phyloP scores from a whole-genome alignment of 2,329 filamentous ascomycete species.

The Ascochyta viciae-villosae region DNA sequence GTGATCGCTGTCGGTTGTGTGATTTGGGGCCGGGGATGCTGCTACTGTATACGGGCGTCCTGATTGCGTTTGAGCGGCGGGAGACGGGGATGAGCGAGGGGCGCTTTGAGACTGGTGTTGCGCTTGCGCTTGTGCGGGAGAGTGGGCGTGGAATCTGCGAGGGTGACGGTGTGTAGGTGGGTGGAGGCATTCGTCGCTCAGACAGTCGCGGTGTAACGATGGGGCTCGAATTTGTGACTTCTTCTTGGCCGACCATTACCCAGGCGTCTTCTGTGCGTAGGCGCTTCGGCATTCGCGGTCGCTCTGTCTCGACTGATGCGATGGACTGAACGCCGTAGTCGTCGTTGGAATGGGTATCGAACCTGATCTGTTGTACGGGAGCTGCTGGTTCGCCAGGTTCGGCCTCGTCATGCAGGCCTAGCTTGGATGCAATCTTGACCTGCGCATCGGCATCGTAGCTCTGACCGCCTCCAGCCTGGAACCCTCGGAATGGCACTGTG shows the following conservation, averaged over 20 bases:
- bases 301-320: slow-evolving; percentile 52
- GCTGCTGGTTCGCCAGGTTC: slow-evolving; percentile 16
- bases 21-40: slow-evolving; percentile 10
- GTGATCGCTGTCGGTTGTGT: slow-evolving; percentile 32
- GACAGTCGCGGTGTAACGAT: slow-evolving; percentile 46
- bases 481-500: slow-evolving; percentile 76
- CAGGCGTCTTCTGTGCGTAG: slow-evolving; percentile 57
- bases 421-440: slow-evolving; percentile 33
- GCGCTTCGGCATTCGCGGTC: slow-evolving; percentile 56
- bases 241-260: slow-evolving; percentile 56
- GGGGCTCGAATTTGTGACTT: slow-evolving; percentile 63
- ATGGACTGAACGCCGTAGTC: slow-evolving; percentile 56
- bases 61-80: slow-evolving; percentile 46
- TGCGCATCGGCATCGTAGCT: slow-evolving; percentile 67
- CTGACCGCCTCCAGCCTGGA: slow-evolving; percentile 82
- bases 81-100: slow-evolving; percentile 55
- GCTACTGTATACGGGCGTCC: slow-evolving; percentile 28
- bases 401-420: slow-evolving; percentile 32
- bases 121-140: slow-evolving; percentile 27
- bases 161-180: slow-evolving; percentile 36
- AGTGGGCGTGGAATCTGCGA: slow-evolving; percentile 47
- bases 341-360: slow-evolving; percentile 41
- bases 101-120: slow-evolving; percentile 32
- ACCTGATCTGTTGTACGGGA: slow-evolving; percentile 36
- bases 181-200: slow-evolving; percentile 38